A percentile compares a stretch with the other conserved stretches of the same genome.
phyloP scores from a whole-genome alignment of 179 eudicot species.

The Patellifolia procumbens region DNA sequence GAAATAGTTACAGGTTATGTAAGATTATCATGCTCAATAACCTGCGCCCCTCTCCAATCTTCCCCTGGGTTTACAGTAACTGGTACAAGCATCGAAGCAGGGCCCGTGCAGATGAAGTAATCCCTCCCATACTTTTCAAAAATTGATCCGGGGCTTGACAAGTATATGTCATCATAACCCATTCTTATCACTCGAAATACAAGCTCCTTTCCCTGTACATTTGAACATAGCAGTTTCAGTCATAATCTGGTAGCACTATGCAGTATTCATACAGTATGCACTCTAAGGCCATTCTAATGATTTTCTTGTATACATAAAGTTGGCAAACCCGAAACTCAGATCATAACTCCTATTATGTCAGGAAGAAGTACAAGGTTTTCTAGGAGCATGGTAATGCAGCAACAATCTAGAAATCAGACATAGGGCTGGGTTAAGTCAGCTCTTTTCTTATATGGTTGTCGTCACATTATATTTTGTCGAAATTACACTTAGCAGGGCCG shows the following conservation, averaged over 20 bases:
- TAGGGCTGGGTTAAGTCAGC: neutral
- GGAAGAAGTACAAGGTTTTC: neutral
- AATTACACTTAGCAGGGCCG: neutral
- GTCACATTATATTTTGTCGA: neutral
- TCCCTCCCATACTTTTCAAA: constrained; percentile 61
- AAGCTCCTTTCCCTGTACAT: constrained; percentile 70
- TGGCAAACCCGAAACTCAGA: neutral
- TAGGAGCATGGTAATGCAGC: constrained; percentile 4
- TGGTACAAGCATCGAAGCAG: constrained; percentile 78
- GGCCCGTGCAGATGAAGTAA: constrained; percentile 85
- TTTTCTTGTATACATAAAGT: no score
- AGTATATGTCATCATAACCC: constrained; percentile 80
- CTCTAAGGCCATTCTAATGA: neutral
- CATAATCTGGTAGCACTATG: neutral
- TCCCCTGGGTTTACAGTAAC: constrained; percentile 74
- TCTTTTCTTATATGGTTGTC: neutral
- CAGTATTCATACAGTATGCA: neutral
- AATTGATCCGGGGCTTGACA: constrained; percentile 80
- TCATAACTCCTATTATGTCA: neutral
- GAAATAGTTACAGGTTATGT: constrained; percentile 21
- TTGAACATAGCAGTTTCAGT: neutral
- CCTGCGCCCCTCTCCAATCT: constrained; percentile 87
- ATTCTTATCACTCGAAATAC: constrained; percentile 71
- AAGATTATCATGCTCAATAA: constrained; percentile 88
- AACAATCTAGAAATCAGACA: neutral